These are phyloP conservation scores for Spathaspora girioi DNA, from an alignment of 805 yeast genomes.

Conservation along the genomic window DNA sequence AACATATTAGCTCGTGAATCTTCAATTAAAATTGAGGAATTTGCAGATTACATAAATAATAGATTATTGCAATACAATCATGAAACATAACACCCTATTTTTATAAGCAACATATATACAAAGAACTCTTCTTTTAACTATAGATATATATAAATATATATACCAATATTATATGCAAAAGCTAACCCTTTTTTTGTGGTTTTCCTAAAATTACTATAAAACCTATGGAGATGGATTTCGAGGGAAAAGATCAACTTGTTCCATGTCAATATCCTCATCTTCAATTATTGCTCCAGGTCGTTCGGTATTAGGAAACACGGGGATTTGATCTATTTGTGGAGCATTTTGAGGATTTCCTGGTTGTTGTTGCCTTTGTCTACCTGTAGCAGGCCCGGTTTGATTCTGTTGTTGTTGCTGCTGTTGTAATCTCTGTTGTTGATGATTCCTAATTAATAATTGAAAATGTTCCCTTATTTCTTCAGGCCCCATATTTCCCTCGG, in stretches of 20 bases:
- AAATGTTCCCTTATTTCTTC: slow-evolving; percentile 33
- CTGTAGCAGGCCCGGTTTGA: background rate
- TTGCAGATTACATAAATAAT: background rate
- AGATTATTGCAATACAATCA: background rate
- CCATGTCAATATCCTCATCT: slow-evolving; percentile 31
- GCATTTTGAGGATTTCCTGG: slow-evolving; percentile 28
- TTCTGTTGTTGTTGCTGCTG: slow-evolving; percentile 6
- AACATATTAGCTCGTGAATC: background rate
- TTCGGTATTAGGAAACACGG: slow-evolving; percentile 33
- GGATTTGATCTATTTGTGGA: slow-evolving; percentile 39
- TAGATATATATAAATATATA: background rate
- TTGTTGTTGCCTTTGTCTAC: slow-evolving; percentile 8
- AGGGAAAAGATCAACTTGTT: slow-evolving; percentile 23
- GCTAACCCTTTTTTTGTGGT: too few species aligned
- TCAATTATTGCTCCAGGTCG: slow-evolving; percentile 14
- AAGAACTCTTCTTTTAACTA: background rate
- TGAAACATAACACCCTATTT: background rate
- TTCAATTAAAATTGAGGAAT: background rate
- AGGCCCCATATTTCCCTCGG: slow-evolving; percentile 26
- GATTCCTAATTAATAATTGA: slow-evolving; percentile 20
- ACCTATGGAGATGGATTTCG: slow-evolving; percentile 7
- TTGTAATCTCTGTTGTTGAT: background rate
- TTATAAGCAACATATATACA: background rate
- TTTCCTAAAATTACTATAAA: background rate
- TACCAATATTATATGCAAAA: background rate